These are phyloP conservation scores for Fusarium piperis DNA, from an alignment of 2,329 filamentous ascomycete genomes.

Conservation along the genomic window DNA sequence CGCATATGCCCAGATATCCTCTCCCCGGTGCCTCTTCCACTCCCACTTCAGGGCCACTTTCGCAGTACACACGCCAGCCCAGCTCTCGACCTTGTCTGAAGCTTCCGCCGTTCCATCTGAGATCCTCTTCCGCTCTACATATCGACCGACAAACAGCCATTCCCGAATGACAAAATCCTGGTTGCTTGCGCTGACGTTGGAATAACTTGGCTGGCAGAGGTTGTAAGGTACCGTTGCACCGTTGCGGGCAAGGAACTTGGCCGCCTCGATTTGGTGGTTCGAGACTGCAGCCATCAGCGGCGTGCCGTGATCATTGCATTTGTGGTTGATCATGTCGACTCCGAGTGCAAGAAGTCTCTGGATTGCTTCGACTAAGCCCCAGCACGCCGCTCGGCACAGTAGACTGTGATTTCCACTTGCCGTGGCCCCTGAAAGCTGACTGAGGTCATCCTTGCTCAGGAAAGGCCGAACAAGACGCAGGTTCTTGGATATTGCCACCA, in stretches of 20 bases:
- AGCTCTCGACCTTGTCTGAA: background rate
- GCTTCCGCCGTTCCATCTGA: background rate
- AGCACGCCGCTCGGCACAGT: background rate
- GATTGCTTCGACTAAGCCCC: background rate
- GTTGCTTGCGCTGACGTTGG: background rate
- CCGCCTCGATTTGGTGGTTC: background rate
- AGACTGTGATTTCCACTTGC: background rate
- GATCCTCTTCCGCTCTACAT: background rate
- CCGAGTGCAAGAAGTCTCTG: background rate
- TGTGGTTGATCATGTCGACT: background rate
- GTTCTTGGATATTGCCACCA: background rate
- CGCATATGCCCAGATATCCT: background rate
- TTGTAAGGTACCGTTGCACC: background rate
- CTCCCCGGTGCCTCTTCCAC: background rate
- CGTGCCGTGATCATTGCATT: slow-evolving; percentile 4
- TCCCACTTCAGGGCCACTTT: background rate
- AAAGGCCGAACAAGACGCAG: background rate
- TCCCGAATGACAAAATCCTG: background rate
- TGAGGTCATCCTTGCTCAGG: background rate
- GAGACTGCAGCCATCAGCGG: background rate
- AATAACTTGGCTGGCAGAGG: background rate
- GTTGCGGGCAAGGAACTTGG: background rate
- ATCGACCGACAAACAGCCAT: background rate
- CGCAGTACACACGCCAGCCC: background rate
- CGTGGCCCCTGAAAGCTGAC: background rate